phyloP scores from a whole-genome alignment of 2,329 filamentous ascomycete genomes.

The Thelonectria olida region DNA sequence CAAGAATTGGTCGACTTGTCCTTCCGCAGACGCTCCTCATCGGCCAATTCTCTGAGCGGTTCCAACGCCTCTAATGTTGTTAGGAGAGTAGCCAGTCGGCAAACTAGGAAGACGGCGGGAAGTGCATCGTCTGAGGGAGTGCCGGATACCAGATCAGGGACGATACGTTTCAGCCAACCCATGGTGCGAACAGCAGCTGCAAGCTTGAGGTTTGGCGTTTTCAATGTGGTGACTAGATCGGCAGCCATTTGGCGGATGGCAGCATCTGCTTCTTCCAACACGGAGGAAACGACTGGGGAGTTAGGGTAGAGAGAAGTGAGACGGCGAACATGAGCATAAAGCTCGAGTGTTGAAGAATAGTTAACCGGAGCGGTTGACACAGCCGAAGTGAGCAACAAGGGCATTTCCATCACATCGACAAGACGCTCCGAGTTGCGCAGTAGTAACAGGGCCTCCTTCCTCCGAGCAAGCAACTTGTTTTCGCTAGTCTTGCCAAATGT shows the following conservation, averaged over 20 bases:
- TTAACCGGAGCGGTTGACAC: slow-evolving; percentile 73
- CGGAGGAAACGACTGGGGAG: slow-evolving; percentile 77
- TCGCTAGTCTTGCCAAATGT: slow-evolving; percentile 81
- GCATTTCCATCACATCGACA: slow-evolving; percentile 90
- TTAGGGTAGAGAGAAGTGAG: slow-evolving; percentile 84
- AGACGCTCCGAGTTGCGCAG: slow-evolving; percentile 89
- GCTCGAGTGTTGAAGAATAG: slow-evolving; percentile 88
- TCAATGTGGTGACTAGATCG: slow-evolving; percentile 81
- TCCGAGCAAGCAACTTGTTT: slow-evolving; percentile 74
- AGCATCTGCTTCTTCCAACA: slow-evolving; percentile 80
- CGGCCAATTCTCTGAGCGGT: slow-evolving; percentile 86
- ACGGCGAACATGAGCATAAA: slow-evolving; percentile 92
- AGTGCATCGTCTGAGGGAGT: slow-evolving; percentile 69
- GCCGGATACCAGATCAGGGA: slow-evolving; percentile 72
- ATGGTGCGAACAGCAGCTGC: slow-evolving; percentile 91
- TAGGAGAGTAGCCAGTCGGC: slow-evolving; percentile 81
- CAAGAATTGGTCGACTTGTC: slow-evolving; percentile 56
- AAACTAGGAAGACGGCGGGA: slow-evolving; percentile 87
- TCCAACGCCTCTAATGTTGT: slow-evolving; percentile 84
- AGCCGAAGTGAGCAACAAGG: slow-evolving; percentile 83
- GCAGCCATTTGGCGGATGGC: slow-evolving; percentile 90
- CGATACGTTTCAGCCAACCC: slow-evolving; percentile 87
- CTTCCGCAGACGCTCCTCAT: slow-evolving; percentile 75
- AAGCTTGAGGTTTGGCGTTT: slow-evolving; percentile 82
- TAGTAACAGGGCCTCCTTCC: slow-evolving; percentile 83